Conservation (phyloP, 163 green algal genomes). For the Picocystis sp. region DNA sequence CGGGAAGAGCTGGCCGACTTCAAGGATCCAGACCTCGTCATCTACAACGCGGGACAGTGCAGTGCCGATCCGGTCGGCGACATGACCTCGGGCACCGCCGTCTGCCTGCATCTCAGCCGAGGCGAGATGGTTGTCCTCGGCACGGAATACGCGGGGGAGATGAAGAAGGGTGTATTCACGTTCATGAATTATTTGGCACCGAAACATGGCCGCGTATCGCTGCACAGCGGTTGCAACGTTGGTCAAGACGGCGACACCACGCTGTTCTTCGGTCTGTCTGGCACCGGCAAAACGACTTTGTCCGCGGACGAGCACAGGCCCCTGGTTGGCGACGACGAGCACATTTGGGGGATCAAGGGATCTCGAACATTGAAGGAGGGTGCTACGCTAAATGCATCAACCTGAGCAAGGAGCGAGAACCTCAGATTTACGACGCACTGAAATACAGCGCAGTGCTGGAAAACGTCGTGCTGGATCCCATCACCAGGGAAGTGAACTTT, state of each 20-base stretch:
- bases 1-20: conserved; percentile 71
- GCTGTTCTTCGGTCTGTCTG: conserved; percentile 91
- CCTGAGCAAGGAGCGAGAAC: conserved; percentile 54
- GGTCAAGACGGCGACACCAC: conserved; percentile 56
- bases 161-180: conserved; percentile 96
- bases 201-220: conserved; percentile 59
- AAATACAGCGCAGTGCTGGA: conserved; percentile 75
- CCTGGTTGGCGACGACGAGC: conserved; percentile 92
- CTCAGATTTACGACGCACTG: conserved; percentile 77
- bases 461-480: conserved; percentile 78
- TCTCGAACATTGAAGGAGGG: conserved; percentile 98
- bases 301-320: conserved; percentile 60
- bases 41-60: conserved; percentile 88
- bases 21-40: conserved; percentile 73
- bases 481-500: conserved; percentile 54
- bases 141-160: conserved; percentile 89
- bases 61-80: conserved; percentile 70
- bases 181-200: conserved; percentile 79
- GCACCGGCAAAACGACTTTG: conserved; percentile 94
- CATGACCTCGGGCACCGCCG: conserved; percentile 72
- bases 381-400: conserved; percentile 97
- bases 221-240: conserved; percentile 82
- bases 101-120: conserved; percentile 64
- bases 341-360: conserved; percentile 79
- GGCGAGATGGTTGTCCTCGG: conserved; percentile 87